Conservation (phyloP, 495 filamentous ascomycete species). For the Daldinia grandis region DNA sequence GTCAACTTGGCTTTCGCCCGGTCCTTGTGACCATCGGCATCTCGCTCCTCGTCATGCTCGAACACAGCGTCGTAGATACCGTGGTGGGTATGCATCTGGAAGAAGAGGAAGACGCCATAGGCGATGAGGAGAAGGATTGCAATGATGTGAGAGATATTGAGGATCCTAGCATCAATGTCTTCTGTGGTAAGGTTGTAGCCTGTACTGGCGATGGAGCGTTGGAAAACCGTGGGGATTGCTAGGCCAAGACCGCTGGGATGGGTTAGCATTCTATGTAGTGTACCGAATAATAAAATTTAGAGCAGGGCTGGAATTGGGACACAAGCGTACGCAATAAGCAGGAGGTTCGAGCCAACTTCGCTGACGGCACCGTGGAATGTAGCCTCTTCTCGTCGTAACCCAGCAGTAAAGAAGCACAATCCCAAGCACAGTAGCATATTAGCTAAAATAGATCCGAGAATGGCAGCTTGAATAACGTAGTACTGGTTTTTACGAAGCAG, state of each 20-base stretch:
- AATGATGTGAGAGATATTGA: conserved; percentile 77
- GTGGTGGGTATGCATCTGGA: conserved; percentile 85
- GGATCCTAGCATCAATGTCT: conserved; percentile 58
- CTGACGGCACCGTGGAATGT: conserved; percentile 78
- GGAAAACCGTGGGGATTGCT: conserved; percentile 82
- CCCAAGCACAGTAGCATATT: conserved; percentile 81
- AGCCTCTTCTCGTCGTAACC: conserved; percentile 69
- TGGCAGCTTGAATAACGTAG: conserved; percentile 82
- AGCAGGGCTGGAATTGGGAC: conserved; percentile 3
- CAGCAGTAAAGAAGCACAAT: conserved; percentile 79
- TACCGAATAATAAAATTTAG: no score
- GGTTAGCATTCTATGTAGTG: conserved; percentile 26
- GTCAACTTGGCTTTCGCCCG: conserved; percentile 75
- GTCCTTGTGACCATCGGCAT: conserved; percentile 74
- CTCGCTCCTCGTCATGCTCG: conserved; percentile 73
- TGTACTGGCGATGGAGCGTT: conserved; percentile 62
- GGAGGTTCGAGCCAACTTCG: conserved; percentile 80
- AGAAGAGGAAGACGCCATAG: conserved; percentile 79
- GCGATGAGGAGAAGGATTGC: conserved; percentile 81
- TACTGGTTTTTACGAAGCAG: conserved; percentile 64
- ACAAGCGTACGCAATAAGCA: conserved; percentile 73
- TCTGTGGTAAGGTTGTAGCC: conserved; percentile 45
- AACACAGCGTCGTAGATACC: conserved; percentile 72
- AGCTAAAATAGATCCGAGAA: conserved; percentile 81
- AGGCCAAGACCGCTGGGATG: conserved; percentile 71